phyloP scores from a whole-genome alignment of 2,329 filamentous ascomycete species.

The Fusarium sp. region DNA sequence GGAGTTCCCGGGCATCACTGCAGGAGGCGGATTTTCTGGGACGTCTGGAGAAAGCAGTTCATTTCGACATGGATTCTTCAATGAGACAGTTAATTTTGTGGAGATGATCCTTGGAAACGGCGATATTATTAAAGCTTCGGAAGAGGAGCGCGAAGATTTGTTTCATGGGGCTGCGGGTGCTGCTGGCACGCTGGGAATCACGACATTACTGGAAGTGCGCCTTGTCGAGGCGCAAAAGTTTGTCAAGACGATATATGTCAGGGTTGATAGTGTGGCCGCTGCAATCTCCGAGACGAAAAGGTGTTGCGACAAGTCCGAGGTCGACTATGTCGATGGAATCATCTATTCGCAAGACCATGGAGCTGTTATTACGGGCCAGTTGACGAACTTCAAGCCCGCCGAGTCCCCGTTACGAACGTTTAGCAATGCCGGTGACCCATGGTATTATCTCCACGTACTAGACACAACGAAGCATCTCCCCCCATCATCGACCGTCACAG shows the following conservation, averaged over 20 bases:
- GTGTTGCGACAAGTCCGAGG: background rate
- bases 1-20: slow-evolving; percentile 80
- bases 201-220: slow-evolving; percentile 71
- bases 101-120: slow-evolving; percentile 76
- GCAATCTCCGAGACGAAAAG: slow-evolving; percentile 60
- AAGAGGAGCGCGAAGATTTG: slow-evolving; percentile 64
- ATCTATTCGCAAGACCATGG: slow-evolving; percentile 64
- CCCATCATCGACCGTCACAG: slow-evolving; percentile 3
- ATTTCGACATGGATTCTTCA: slow-evolving; percentile 77
- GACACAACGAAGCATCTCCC: slow-evolving; percentile 35
- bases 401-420: slow-evolving; percentile 56
- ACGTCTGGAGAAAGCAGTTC: slow-evolving; percentile 78
- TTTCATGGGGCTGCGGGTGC: slow-evolving; percentile 72
- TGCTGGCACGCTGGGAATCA: slow-evolving; percentile 73
- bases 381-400: slow-evolving; percentile 49
- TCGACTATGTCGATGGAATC: slow-evolving; percentile 75
- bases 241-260: slow-evolving; percentile 70
- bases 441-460: slow-evolving; percentile 76
- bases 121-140: slow-evolving; percentile 64
- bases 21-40: slow-evolving; percentile 76
- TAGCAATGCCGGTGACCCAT: slow-evolving; percentile 69
- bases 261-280: slow-evolving; percentile 58
- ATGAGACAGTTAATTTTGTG: slow-evolving; percentile 71
- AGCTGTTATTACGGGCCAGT: slow-evolving; percentile 67
- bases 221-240: slow-evolving; percentile 67